phyloP scores from a whole-genome alignment of 129 eudicot genomes.

The Flaveria sonorensis region DNA sequence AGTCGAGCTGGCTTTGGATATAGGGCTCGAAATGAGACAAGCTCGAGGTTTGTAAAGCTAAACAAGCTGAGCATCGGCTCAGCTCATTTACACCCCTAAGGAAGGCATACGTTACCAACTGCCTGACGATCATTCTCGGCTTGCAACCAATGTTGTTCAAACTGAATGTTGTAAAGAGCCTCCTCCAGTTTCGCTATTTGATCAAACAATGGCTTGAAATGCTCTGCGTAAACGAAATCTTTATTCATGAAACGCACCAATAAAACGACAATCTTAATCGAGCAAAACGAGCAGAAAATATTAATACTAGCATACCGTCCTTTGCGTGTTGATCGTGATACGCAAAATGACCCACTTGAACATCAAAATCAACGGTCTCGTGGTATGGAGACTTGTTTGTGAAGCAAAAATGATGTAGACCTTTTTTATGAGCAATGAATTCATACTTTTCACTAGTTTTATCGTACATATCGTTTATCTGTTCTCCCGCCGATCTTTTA shows the following conservation, averaged over 20 bases:
- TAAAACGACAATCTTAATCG: neutral
- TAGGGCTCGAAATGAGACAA: too few relatives aligned
- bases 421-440: slow-evolving; percentile 65
- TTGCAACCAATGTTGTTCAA: slow-evolving; percentile 96
- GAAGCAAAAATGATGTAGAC: slow-evolving; percentile 73
- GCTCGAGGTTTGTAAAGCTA: neutral
- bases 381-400: slow-evolving; percentile 76
- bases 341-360: slow-evolving; percentile 65
- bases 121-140: slow-evolving; percentile 91
- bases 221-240: slow-evolving; percentile 49
- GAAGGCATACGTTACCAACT: slow-evolving; percentile 13
- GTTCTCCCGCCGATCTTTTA: slow-evolving; percentile 70
- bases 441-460: slow-evolving; percentile 71
- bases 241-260: neutral
- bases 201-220: slow-evolving; percentile 72
- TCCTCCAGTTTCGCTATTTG: slow-evolving; percentile 85
- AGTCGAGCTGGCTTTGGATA: neutral
- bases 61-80: neutral
- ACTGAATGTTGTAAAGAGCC: slow-evolving; percentile 86
- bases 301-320: slow-evolving; percentile 49
- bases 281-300: neutral
- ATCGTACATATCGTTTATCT: slow-evolving; percentile 55
- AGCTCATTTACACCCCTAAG: neutral
- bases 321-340: slow-evolving; percentile 83
- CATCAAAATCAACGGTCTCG: slow-evolving; percentile 87